phyloP scores from a whole-genome alignment of 495 filamentous ascomycete species.

The Paragyromitra xinjiangensis region DNA sequence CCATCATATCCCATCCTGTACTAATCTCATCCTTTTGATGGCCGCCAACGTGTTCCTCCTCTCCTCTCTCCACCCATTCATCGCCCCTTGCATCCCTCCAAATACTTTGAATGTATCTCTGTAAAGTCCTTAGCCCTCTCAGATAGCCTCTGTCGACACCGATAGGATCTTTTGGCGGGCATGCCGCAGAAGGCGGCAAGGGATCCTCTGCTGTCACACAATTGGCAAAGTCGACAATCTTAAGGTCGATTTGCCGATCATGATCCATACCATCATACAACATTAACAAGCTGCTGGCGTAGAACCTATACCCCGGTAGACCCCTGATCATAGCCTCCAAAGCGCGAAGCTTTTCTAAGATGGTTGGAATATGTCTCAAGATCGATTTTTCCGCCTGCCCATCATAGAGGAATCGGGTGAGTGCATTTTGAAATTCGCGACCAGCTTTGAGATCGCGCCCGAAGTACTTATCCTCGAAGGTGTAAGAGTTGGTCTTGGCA shows the following conservation, averaged over 20 bases:
- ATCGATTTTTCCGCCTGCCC: constrained; percentile 82
- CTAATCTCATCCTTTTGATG: constrained; percentile 53
- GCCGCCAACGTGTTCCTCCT: constrained; percentile 58
- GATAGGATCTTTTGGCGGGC: constrained; percentile 80
- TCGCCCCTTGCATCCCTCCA: constrained; percentile 78
- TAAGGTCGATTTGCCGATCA: constrained; percentile 78
- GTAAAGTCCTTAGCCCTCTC: constrained; percentile 79
- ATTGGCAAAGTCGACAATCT: constrained; percentile 98
- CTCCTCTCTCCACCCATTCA: constrained; percentile 61
- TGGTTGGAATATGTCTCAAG: constrained; percentile 81
- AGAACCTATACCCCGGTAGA: constrained; percentile 88
- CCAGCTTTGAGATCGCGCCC: constrained; percentile 89
- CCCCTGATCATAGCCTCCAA: constrained; percentile 83
- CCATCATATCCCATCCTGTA: constrained; percentile 52
- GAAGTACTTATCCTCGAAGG: constrained; percentile 97
- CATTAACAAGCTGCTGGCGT: constrained; percentile 92
- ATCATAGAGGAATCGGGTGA: constrained; percentile 89
- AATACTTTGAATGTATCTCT: constrained; percentile 86
- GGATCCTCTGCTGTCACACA: constrained; percentile 88
- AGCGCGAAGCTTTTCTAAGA: constrained; percentile 80
- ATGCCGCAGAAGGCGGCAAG: constrained; percentile 68
- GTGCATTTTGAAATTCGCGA: constrained; percentile 85
- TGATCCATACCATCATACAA: constrained; percentile 84
- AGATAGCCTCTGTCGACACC: constrained; percentile 90
- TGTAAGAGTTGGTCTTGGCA: constrained; percentile 78